These are phyloP conservation scores for Fusarium kyushuense DNA, from an alignment of 2,329 filamentous ascomycete genomes.

Conservation along the genomic window DNA sequence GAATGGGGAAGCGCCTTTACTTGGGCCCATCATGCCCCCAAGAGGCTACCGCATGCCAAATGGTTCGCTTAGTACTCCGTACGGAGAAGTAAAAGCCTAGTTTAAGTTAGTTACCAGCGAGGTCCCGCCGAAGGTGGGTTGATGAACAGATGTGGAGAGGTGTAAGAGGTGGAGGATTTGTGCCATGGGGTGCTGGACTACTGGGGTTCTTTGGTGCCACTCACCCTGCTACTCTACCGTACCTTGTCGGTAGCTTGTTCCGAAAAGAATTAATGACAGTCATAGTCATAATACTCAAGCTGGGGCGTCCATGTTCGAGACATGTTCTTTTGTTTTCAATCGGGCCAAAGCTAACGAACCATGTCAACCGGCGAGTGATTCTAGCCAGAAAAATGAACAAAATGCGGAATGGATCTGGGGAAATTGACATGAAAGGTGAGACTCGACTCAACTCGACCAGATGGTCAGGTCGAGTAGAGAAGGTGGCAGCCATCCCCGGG, in stretches of 20 bases:
- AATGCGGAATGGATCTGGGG: slow-evolving; percentile 8
- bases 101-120: slow-evolving; percentile 46
- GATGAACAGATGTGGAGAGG: slow-evolving; percentile 49
- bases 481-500: slow-evolving; percentile 38
- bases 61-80: slow-evolving; percentile 48
- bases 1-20: slow-evolving; percentile 38
- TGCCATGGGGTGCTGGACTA: slow-evolving; percentile 35
- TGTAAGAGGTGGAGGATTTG: slow-evolving; percentile 46
- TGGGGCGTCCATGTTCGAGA: slow-evolving; percentile 32
- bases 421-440: slow-evolving; percentile 10
- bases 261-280: slow-evolving; percentile 32
- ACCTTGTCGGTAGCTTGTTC: slow-evolving; percentile 40
- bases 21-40: slow-evolving; percentile 37
- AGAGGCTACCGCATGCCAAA: slow-evolving; percentile 45
- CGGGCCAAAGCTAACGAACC: slow-evolving; percentile 5
- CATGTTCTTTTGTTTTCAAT: slow-evolving; percentile 27
- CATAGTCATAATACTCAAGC: slow-evolving; percentile 5
- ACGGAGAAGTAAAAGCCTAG: slow-evolving; percentile 44
- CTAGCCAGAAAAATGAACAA: slow-evolving; percentile 4
- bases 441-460: not conserved
- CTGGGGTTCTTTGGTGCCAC: slow-evolving; percentile 13
- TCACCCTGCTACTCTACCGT: slow-evolving; percentile 1
- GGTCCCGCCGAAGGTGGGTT: slow-evolving; percentile 50
- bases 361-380: not conserved
- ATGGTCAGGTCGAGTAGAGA: not conserved